Evolutionary conservation across 2,329 filamentous ascomycete species (phyloP).

Genomic region (Diaporthe batatas): DNA sequence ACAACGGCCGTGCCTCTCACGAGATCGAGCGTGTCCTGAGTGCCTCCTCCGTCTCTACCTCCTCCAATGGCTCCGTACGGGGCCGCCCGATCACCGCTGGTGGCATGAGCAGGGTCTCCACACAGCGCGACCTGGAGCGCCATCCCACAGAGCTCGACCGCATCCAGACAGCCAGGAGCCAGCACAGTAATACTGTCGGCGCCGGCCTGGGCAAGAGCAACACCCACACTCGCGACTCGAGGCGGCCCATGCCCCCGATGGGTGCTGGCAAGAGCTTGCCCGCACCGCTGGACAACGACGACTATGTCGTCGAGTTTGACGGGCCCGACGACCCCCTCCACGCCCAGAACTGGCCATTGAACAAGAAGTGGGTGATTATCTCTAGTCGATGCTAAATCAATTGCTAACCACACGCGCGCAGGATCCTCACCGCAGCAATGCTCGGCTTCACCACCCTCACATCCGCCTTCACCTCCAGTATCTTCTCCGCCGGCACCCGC

Average conservation of each 20-base stretch:
- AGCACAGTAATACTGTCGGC: constrained; percentile 81
- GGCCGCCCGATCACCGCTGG: constrained; percentile 50
- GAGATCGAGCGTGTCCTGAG: constrained; percentile 73
- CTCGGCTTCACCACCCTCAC: constrained; percentile 81
- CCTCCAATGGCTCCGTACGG: constrained; percentile 56
- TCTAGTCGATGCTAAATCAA: neutral
- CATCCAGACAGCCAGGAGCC: constrained; percentile 78
- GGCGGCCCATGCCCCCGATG: constrained; percentile 75
- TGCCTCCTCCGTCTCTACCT: constrained; percentile 63
- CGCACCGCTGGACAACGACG: constrained; percentile 75
- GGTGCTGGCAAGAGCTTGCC: constrained; percentile 82
- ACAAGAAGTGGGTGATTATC: constrained; percentile 74
- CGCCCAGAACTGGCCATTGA: constrained; percentile 87
- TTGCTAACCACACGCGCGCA: constrained; percentile 51
- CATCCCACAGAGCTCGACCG: constrained; percentile 78
- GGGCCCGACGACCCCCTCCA: constrained; percentile 86
- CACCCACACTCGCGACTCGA: constrained; percentile 62
- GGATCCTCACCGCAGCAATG: constrained; percentile 73
- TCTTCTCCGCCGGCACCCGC: constrained; percentile 77
- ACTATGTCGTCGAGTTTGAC: constrained; percentile 88
- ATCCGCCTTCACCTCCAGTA: constrained; percentile 79
- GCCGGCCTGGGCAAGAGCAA: constrained; percentile 53
- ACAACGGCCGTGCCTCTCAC: constrained; percentile 52
- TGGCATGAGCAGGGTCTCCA: constrained; percentile 72
- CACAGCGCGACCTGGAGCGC: constrained; percentile 76